phyloP scores from a whole-genome alignment of 495 filamentous ascomycete species.

The Penicillium cosmopolitanum region DNA sequence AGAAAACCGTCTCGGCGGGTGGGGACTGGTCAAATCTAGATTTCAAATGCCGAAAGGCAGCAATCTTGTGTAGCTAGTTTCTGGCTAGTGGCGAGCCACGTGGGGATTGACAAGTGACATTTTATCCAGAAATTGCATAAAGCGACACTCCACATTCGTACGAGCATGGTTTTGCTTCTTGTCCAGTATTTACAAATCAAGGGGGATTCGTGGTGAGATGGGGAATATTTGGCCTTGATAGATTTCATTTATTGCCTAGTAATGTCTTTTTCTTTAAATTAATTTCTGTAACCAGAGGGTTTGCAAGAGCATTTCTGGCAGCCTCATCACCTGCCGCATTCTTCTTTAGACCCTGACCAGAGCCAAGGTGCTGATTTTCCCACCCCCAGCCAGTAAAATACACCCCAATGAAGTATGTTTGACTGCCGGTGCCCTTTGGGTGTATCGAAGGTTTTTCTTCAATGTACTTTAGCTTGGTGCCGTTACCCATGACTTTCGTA shows the following conservation, averaged over 20 bases:
- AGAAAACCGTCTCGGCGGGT: neutral
- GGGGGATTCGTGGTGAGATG: neutral
- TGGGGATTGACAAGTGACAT: neutral
- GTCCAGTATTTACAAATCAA: neutral
- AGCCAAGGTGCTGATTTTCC: conserved; percentile 63
- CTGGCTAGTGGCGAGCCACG: neutral
- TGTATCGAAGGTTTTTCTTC: conserved; percentile 56
- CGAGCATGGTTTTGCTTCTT: neutral
- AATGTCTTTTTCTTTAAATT: conserved; percentile 11
- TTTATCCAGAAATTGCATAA: neutral
- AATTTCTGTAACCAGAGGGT: conserved; percentile 60
- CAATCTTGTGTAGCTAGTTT: neutral
- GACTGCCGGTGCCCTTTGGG: conserved; percentile 55
- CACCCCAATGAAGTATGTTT: conserved; percentile 69
- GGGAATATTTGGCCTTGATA: neutral
- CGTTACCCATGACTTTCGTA: conserved; percentile 58
- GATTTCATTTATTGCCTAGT: neutral
- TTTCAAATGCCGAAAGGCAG: neutral
- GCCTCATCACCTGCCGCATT: conserved; percentile 74
- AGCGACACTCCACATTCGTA: neutral
- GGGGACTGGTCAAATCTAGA: neutral
- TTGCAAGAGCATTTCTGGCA: conserved; percentile 65
- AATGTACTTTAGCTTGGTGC: conserved; percentile 67
- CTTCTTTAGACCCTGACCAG: conserved; percentile 70
- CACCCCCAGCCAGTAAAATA: conserved; percentile 77